Percentiles rank a stretch among this genome's conserved stretches.
Evolutionary conservation across 139 green algal genomes (phyloP).

Genomic region (Astrephomene gubernaculifera): DNA sequence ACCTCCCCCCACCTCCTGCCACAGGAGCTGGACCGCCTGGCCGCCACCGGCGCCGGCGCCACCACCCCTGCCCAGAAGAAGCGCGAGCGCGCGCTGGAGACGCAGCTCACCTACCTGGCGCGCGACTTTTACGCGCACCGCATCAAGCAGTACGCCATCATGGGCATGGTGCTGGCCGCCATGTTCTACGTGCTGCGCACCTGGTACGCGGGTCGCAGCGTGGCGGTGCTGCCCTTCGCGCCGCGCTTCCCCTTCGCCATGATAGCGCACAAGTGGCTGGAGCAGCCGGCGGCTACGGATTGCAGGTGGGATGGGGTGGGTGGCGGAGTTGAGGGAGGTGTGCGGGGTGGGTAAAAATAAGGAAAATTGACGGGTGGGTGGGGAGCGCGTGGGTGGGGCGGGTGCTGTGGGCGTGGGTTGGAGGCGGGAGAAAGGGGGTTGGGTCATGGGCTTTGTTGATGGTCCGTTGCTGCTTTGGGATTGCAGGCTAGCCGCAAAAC

Average conservation of each 20-base stretch:
- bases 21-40: slow-evolving; percentile 18
- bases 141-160: slow-evolving; percentile 34
- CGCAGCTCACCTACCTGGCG: slow-evolving; percentile 16
- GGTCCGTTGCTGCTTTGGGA: too few relatives aligned
- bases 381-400: neutral
- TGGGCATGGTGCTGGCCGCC: neutral
- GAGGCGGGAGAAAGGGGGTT: too few relatives aligned
- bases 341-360: too few relatives aligned
- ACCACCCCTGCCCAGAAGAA: slow-evolving; percentile 20
- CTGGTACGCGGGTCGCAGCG: slow-evolving; percentile 17
- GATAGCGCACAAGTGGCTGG: slow-evolving; percentile 8
- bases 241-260: slow-evolving; percentile 30
- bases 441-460: too few relatives aligned
- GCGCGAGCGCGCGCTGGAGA: slow-evolving; percentile 22
- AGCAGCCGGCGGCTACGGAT: neutral
- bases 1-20: neutral
- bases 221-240: slow-evolving; percentile 24
- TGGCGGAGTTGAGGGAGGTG: too few relatives aligned
- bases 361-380: too few relatives aligned
- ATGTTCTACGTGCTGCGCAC: slow-evolving; percentile 41
- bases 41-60: neutral
- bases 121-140: slow-evolving; percentile 18
- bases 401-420: too few relatives aligned
- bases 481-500: too few relatives aligned
- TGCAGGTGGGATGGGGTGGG: slow-evolving; percentile 17